Evolutionary conservation across 495 filamentous ascomycete species (phyloP).

Genomic region (Penicillium lagena): DNA sequence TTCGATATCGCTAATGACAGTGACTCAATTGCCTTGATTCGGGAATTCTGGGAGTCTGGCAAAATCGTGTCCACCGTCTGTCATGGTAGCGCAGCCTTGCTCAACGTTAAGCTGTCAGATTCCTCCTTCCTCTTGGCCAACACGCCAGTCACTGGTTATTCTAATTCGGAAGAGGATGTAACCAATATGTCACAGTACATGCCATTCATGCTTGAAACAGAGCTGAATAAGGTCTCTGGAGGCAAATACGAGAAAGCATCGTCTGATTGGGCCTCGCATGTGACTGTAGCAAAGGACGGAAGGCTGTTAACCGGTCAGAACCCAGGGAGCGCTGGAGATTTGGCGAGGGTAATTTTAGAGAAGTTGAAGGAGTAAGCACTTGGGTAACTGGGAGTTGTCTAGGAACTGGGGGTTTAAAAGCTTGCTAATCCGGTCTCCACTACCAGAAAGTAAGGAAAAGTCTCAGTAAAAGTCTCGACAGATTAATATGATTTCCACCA

Average conservation of each 20-base stretch:
- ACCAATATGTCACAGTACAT: conserved; percentile 31
- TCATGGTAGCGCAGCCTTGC: conserved; percentile 51
- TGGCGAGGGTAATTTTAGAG: too few species aligned
- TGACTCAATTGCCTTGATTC: conserved; percentile 39
- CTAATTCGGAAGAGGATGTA: conserved; percentile 51
- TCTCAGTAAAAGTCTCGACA: too few species aligned
- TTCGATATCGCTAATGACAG: conserved; percentile 47
- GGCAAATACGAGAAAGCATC: background rate
- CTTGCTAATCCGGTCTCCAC: too few species aligned
- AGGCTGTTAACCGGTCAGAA: too few species aligned
- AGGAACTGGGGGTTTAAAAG: too few species aligned
- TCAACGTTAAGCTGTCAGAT: conserved; percentile 39
- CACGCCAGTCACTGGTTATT: conserved; percentile 50
- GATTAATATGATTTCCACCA: too few species aligned
- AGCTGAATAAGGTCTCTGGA: conserved; percentile 19
- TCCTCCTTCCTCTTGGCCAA: conserved; percentile 41
- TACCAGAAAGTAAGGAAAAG: too few species aligned
- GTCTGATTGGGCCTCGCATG: too few species aligned
- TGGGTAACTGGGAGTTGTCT: too few species aligned
- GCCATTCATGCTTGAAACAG: conserved; percentile 53
- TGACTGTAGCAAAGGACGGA: too few species aligned
- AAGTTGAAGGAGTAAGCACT: too few species aligned
- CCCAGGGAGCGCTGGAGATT: too few species aligned
- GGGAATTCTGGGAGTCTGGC: conserved; percentile 45
- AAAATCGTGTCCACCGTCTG: conserved; percentile 54